phyloP scores from a whole-genome alignment of 768 basidiomycete genomes.

The Pleurotus pulmonarius region DNA sequence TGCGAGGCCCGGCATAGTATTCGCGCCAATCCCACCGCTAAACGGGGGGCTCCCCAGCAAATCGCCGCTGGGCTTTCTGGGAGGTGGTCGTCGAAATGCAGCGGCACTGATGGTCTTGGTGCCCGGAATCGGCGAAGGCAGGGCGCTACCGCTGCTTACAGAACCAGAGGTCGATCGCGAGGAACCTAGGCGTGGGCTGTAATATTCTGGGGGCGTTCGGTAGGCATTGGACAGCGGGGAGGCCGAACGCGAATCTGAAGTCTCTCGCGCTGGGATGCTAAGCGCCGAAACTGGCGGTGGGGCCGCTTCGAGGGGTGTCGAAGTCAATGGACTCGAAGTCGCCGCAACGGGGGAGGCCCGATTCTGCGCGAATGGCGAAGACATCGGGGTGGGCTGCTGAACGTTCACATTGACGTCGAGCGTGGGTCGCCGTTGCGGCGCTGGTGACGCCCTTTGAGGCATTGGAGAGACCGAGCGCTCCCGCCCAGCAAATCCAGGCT shows the following conservation, averaged over 20 bases:
- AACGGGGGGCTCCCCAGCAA: not conserved
- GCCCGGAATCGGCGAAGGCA: conserved; percentile 22
- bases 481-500: conserved; percentile 35
- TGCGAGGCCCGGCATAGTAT: conserved; percentile 17
- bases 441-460: conserved; percentile 30
- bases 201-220: conserved; percentile 47
- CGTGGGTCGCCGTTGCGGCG: conserved; percentile 20
- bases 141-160: conserved; percentile 8
- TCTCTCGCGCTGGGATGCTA: not conserved
- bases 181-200: conserved; percentile 17
- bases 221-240: conserved; percentile 19
- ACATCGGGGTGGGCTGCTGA: not conserved
- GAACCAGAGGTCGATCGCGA: not conserved
- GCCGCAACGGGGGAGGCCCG: not conserved
- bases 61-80: conserved; percentile 3
- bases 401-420: not conserved
- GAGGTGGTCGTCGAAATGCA: conserved; percentile 60
- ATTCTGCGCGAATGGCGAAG: not conserved
- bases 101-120: conserved; percentile 70
- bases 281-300: not conserved
- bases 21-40: conserved; percentile 3
- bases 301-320: not conserved
- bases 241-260: not conserved
- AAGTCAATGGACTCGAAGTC: not conserved
- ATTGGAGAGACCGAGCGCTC: conserved; percentile 36